These are phyloP conservation scores for Silene coronaria DNA, from an alignment of 179 eudicot genomes.

Conservation along the genomic window DNA sequence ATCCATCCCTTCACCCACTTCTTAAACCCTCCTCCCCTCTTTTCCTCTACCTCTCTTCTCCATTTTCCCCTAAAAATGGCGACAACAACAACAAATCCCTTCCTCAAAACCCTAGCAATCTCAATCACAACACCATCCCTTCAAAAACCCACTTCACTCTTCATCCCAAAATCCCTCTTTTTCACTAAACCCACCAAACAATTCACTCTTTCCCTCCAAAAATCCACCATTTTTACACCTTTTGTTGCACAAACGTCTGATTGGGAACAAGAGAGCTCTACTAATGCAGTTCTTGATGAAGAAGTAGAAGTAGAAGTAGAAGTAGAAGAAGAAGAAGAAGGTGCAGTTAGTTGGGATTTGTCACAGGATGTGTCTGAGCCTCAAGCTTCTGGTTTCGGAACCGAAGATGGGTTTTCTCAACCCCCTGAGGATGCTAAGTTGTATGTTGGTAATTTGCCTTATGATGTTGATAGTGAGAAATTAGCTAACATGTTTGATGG, in stretches of 20 bases:
- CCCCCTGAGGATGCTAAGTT: slow-evolving; percentile 76
- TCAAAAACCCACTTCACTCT: slow-evolving; percentile 43
- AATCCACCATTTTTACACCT: slow-evolving; percentile 17
- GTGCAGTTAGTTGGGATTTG: slow-evolving; percentile 21
- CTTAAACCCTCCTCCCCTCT: slow-evolving; percentile 12
- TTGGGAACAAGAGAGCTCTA: slow-evolving; percentile 38
- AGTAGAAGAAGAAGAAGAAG: slow-evolving; percentile 22
- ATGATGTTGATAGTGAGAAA: slow-evolving; percentile 70
- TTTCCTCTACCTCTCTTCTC: not conserved
- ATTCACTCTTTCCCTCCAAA: slow-evolving; percentile 23
- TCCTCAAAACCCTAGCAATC: slow-evolving; percentile 40
- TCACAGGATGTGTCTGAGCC: slow-evolving; percentile 15
- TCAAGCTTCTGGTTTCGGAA: slow-evolving; percentile 20
- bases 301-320: too few species aligned
- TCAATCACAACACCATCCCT: slow-evolving; percentile 33
- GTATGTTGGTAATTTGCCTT: slow-evolving; percentile 89
- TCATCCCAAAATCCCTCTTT: slow-evolving; percentile 21
- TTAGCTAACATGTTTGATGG: slow-evolving; percentile 67
- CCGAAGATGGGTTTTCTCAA: slow-evolving; percentile 20
- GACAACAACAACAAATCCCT: slow-evolving; percentile 28
- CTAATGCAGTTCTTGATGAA: slow-evolving; percentile 34
- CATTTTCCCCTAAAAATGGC: slow-evolving; percentile 23
- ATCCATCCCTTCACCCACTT: slow-evolving; percentile 23
- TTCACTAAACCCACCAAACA: slow-evolving; percentile 21
- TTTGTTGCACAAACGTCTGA: slow-evolving; percentile 49